Evolutionary conservation across 768 basidiomycete genomes (phyloP).

Genomic region (Boletus reticuloceps): DNA sequence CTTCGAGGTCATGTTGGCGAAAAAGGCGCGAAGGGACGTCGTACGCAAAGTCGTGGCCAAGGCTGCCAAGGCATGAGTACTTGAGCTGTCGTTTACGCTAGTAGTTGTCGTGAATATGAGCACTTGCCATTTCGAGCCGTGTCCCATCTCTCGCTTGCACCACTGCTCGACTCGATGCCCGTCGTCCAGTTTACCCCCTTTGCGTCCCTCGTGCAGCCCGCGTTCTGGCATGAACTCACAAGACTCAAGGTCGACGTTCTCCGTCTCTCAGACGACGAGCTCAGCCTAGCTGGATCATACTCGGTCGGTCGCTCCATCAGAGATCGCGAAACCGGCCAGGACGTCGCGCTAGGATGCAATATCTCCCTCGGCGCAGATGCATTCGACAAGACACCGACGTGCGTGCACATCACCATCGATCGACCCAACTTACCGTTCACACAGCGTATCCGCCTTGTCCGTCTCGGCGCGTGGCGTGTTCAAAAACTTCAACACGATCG

Average conservation of each 20-base stretch:
- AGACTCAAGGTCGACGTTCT: conserved; percentile 88
- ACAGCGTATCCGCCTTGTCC: conserved; percentile 47
- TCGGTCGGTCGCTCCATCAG: conserved; percentile 65
- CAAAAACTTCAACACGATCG: conserved; percentile 97
- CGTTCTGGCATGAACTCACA: conserved; percentile 92
- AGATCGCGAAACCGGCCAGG: conserved; percentile 74
- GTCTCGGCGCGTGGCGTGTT: conserved; percentile 61
- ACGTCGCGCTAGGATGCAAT: conserved; percentile 70
- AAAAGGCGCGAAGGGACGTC: conserved; percentile 81
- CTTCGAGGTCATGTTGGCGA: conserved; percentile 83
- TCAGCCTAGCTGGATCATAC: conserved; percentile 67
- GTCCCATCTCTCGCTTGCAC: neutral
- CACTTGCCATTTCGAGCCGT: neutral
- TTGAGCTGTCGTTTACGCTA: conserved; percentile 5
- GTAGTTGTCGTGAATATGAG: conserved; percentile 1
- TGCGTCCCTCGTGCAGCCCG: conserved; percentile 81
- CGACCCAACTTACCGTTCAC: conserved; percentile 2
- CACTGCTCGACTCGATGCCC: conserved; percentile 32
- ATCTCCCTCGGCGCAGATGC: conserved; percentile 63
- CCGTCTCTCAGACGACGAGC: conserved; percentile 69
- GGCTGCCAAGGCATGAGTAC: conserved; percentile 25
- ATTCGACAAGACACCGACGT: conserved; percentile 52
- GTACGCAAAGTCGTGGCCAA: conserved; percentile 71
- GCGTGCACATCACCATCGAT: conserved; percentile 19
- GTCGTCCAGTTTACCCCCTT: conserved; percentile 90